phyloP scores from a whole-genome alignment of 805 yeast genomes.

The Yarrowia sp. region DNA sequence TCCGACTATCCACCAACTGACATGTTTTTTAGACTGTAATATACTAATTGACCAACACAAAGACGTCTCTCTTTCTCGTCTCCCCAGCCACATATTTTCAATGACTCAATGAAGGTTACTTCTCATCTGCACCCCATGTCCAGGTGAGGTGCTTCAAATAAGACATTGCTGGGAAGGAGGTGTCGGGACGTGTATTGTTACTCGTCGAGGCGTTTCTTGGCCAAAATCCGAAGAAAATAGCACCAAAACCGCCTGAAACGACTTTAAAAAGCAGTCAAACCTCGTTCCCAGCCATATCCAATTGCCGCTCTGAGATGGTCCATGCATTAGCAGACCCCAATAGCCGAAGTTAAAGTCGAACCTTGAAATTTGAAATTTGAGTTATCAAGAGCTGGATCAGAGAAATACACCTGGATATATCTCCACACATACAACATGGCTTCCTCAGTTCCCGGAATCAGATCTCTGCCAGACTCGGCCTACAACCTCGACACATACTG shows the following conservation, averaged over 20 bases:
- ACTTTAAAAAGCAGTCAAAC: too few relatives aligned
- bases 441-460: constrained; percentile 78
- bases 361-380: constrained; percentile 2
- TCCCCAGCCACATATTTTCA: not conserved
- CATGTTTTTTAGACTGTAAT: too few relatives aligned
- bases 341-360: constrained; percentile 14
- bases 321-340: constrained; percentile 6
- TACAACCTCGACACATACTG: constrained; percentile 78
- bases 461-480: constrained; percentile 72
- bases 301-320: not conserved
- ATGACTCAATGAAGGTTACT: constrained; percentile 5
- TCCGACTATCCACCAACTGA: too few relatives aligned
- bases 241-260: not conserved
- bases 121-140: not conserved
- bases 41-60: not conserved
- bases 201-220: too few relatives aligned
- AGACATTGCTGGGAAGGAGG: not conserved
- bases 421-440: constrained; percentile 55
- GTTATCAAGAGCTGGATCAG: constrained; percentile 8
- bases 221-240: not conserved
- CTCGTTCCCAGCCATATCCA: not conserved
- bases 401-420: not conserved
- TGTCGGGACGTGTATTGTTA: not conserved
- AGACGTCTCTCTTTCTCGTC: not conserved
- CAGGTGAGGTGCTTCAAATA: too few relatives aligned